Evolutionary conservation across 495 filamentous ascomycete genomes (phyloP).

Genomic region (Neurospora pannonica): DNA sequence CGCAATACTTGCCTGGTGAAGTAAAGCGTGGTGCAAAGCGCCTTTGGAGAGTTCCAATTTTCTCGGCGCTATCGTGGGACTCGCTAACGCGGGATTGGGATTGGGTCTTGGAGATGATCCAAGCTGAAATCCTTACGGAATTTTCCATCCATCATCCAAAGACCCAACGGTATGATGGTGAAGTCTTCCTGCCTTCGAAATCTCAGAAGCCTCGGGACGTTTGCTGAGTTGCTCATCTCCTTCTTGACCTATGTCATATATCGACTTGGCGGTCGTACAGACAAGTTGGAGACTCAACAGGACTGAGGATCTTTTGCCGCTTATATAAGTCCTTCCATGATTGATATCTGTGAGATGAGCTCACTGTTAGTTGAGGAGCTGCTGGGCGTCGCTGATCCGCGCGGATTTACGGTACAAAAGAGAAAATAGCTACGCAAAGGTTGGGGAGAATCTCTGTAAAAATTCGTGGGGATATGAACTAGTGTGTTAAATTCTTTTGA

Average conservation of each 20-base stretch:
- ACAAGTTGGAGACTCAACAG: background rate
- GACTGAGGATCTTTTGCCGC: background rate
- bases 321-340: background rate
- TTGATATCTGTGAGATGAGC: background rate
- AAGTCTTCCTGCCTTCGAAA: background rate
- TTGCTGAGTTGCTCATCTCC: background rate
- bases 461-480: background rate
- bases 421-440: background rate
- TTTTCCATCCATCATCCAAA: background rate
- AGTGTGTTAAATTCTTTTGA: background rate
- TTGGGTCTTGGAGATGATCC: background rate
- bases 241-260: background rate
- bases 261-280: background rate
- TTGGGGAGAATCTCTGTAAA: background rate
- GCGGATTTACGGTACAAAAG: background rate
- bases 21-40: background rate
- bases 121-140: background rate
- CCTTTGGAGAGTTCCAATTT: background rate
- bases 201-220: background rate
- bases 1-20: background rate
- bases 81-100: background rate
- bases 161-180: background rate
- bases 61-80: background rate
- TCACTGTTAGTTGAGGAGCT: background rate
- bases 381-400: background rate